Conservation (phyloP, 768 basidiomycete species). For the Pleurotus ostreatus region DNA sequence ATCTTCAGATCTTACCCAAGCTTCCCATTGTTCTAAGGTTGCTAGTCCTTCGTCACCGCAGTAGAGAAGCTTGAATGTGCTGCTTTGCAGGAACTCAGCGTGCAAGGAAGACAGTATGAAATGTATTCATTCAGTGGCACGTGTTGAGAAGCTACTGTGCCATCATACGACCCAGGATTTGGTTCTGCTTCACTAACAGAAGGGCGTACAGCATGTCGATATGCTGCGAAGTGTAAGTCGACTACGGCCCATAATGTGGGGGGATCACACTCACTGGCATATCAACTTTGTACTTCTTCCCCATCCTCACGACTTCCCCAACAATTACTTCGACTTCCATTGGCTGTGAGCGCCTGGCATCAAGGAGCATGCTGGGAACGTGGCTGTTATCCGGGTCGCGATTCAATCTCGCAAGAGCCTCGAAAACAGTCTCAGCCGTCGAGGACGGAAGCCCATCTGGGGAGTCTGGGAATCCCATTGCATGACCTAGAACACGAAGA, state of each 20-base stretch:
- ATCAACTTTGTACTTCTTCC: constrained; percentile 35
- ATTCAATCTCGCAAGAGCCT: constrained; percentile 34
- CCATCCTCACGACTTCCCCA: constrained; percentile 57
- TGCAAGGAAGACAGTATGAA: no score
- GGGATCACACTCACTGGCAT: constrained; percentile 41
- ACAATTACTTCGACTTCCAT: constrained; percentile 67
- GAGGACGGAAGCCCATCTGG: constrained; percentile 44
- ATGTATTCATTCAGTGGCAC: no score
- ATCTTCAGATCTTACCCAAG: not conserved
- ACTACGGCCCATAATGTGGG: not conserved
- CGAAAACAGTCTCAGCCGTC: constrained; percentile 33
- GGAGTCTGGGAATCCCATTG: constrained; percentile 44
- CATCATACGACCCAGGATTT: constrained; percentile 39
- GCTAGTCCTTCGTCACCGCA: no score
- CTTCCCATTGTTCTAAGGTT: not conserved
- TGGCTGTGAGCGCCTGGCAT: constrained; percentile 47
- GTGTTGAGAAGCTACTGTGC: not conserved
- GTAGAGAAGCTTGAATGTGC: no score
- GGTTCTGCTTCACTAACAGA: constrained; percentile 58
- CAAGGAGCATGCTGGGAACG: constrained; percentile 61
- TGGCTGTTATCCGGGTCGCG: constrained; percentile 38
- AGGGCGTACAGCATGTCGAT: constrained; percentile 59
- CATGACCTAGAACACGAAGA: constrained; percentile 24
- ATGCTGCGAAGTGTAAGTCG: constrained; percentile 31
- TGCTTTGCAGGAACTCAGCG: no score